A percentile compares a stretch with the other conserved stretches of the same genome.
phyloP scores from a whole-genome alignment of 116 monocot species.

The Phalaenopsis hybrid region DNA sequence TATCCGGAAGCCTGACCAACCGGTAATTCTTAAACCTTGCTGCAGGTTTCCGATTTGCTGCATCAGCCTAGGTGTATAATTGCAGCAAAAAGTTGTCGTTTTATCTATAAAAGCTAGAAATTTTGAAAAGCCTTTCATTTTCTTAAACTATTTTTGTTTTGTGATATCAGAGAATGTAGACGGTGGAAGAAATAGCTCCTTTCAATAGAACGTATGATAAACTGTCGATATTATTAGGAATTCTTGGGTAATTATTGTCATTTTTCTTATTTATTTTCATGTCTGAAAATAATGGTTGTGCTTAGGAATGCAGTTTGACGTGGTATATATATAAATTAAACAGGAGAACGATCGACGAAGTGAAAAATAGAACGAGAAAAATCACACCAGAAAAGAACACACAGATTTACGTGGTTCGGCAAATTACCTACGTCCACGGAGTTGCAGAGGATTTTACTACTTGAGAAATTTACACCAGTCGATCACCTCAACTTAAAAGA shows the following conservation, averaged over 20 bases:
- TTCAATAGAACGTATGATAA: conserved; percentile 65
- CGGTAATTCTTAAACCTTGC: no score
- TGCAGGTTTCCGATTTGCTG: background rate
- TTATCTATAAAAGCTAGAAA: background rate
- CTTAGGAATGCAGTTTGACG: conserved; percentile 20
- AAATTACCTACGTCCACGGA: conserved; percentile 25
- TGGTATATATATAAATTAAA: no score
- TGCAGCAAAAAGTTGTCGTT: background rate
- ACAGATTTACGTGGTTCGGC: conserved; percentile 41
- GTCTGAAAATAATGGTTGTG: conserved; percentile 3
- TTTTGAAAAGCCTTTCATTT: background rate
- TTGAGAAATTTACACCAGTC: background rate
- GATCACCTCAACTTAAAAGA: no score
- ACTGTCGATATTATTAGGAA: conserved; percentile 62
- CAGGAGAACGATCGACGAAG: background rate
- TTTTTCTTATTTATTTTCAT: background rate
- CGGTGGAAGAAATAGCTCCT: conserved; percentile 41
- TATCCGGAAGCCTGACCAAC: background rate
- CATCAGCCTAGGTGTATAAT: background rate
- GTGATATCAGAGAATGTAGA: conserved; percentile 50
- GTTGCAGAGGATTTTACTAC: no score
- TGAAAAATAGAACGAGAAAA: no score
- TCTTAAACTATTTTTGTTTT: conserved; percentile 14
- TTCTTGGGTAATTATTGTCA: conserved; percentile 54
- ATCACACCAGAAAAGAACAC: no score